Evolutionary conservation across 2,329 filamentous ascomycete genomes (phyloP), one percentile per base, ranked within the genome.

Genomic region (Trichoderma endophyticum): DNA sequence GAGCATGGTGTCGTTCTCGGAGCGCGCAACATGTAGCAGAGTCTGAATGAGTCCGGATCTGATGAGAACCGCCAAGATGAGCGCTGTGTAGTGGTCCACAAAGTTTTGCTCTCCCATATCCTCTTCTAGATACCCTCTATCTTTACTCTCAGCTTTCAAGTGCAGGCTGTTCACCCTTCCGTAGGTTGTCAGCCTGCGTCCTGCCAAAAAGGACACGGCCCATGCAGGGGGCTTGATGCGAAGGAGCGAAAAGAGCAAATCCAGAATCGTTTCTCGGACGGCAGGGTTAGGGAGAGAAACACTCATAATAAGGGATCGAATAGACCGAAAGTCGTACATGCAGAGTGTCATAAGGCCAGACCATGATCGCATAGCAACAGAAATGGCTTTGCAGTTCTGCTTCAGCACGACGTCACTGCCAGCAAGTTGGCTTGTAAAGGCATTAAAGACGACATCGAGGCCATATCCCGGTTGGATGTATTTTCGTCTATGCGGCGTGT

Each of bases 191-290:
- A 99, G 85, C 73, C 97, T 88, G 75, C 96, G 89, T 8, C 96
- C 97, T 43, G 97, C 96, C 61, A 99, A 87, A 80, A 97, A 99
- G 0, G 95, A 97, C 0, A 94, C 95, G 8, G 96, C 97, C 96
- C 96, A 99, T 4, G 9, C 94, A 91, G 57, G 96, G 90, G 72
- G 95, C 61, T 98, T 98, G 78, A 99, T 98, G 43, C 95, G 90
- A 66, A 99, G 82, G 3, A 91, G 80, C 0, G 87, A 86, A 77
- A 97, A 98, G 21, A 99, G 82, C 14, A 99, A 84, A 79, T 99
- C 96, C 73, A 99, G 86, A 21, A 98, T 90, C 1, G 95, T 91
- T 78, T 97, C 94, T 63, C 88, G 84, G 62, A 91, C 86, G 0
- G 81, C 79, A 6, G 86, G 81, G 69, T 85, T 87, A 0, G 89